phyloP scores from a whole-genome alignment of 1,284 basidiomycete species.

The Hortiboletus rubellus region DNA sequence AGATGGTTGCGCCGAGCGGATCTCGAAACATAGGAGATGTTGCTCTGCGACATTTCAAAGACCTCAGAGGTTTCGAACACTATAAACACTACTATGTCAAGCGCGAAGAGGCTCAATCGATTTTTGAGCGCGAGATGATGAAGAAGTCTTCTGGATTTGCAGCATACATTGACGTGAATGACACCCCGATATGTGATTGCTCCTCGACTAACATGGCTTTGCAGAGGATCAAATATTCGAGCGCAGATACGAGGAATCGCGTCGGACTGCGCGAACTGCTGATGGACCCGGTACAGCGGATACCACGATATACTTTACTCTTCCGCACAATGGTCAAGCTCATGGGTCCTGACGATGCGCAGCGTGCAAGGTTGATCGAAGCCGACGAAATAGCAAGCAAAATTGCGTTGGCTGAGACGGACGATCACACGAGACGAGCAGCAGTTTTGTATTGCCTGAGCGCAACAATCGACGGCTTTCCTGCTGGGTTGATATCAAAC shows the following conservation, averaged over 20 bases:
- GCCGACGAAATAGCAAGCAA: conserved; percentile 86
- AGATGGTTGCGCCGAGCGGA: conserved; percentile 64
- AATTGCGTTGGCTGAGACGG: conserved; percentile 91
- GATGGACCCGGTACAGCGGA: conserved; percentile 99
- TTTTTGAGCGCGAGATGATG: conserved; percentile 82
- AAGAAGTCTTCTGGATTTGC: conserved; percentile 77
- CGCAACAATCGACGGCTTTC: conserved; percentile 88
- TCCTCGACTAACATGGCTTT: conserved; percentile 17
- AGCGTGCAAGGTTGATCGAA: conserved; percentile 81
- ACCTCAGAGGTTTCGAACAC: conserved; percentile 80
- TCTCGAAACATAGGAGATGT: conserved; percentile 76
- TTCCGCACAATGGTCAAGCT: conserved; percentile 90
- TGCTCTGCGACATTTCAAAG: conserved; percentile 81
- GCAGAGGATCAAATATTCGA: conserved; percentile 88
- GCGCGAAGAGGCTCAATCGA: conserved; percentile 89
- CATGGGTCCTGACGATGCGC: conserved; percentile 75
- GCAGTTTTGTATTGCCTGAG: conserved; percentile 87
- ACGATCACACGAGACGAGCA: conserved; percentile 87
- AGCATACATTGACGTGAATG: conserved; percentile 80
- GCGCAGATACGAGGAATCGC: conserved; percentile 78
- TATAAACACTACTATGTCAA: conserved; percentile 92
- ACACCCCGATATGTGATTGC: conserved; percentile 2
- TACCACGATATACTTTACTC: conserved; percentile 93
- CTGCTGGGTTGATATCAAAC: conserved; percentile 82
- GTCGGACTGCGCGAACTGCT: conserved; percentile 92